Percentiles rank a stretch among this genome's conserved stretches.
Evolutionary conservation across 2,329 filamentous ascomycete genomes (phyloP).

Genomic region (Calonectria leucothoes): DNA sequence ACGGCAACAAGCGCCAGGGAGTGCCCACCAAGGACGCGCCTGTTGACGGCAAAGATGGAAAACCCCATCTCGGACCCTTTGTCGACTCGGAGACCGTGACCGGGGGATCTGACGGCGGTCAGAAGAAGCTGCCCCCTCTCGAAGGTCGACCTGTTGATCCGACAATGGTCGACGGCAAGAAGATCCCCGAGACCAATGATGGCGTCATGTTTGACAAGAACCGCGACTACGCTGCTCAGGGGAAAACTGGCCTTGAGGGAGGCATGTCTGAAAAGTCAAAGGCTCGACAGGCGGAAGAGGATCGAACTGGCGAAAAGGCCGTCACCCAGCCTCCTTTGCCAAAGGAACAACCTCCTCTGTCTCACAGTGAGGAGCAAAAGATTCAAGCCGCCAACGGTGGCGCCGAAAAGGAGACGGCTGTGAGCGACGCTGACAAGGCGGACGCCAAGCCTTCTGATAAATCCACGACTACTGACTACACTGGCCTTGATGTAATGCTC

Average conservation of each 20-base stretch:
- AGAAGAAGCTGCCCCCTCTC: constrained; percentile 55
- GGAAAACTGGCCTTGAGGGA: constrained; percentile 88
- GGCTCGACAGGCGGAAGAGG: constrained; percentile 75
- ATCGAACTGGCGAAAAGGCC: constrained; percentile 71
- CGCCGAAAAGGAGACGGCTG: constrained; percentile 47
- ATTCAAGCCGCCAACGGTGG: constrained; percentile 58
- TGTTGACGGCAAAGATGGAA: constrained; percentile 92
- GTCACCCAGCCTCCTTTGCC: constrained; percentile 85
- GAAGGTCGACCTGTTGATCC: constrained; percentile 64
- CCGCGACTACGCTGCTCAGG: constrained; percentile 80
- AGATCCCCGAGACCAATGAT: constrained; percentile 74
- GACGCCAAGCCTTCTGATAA: constrained; percentile 52
- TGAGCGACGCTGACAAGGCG: neutral
- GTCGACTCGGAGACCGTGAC: constrained; percentile 65
- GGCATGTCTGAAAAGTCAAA: constrained; percentile 91
- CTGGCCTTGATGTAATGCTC: constrained; percentile 50
- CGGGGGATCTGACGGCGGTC: constrained; percentile 41
- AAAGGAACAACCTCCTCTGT: constrained; percentile 85
- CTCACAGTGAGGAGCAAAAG: constrained; percentile 83
- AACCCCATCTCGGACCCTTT: constrained; percentile 88
- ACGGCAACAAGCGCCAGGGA: constrained; percentile 49
- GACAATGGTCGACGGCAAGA: constrained; percentile 68
- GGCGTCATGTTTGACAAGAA: constrained; percentile 95
- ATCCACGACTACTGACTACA: constrained; percentile 49
- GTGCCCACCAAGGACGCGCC: constrained; percentile 79